Conservation (phyloP, 1,284 basidiomycete species). For the Clitocybe nebularis region DNA sequence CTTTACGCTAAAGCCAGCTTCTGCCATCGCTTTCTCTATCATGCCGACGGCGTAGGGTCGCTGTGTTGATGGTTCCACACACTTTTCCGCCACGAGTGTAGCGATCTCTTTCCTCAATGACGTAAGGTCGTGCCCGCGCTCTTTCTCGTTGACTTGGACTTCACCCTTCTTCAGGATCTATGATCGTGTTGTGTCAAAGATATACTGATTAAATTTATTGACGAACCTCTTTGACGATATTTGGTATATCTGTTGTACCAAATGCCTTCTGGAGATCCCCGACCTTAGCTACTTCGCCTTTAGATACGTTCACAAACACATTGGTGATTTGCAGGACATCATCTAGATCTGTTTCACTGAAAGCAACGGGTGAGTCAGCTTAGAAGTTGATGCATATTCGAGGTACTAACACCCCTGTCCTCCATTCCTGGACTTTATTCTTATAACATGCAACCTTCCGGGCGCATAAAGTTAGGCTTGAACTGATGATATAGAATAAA, state of each 20-base stretch:
- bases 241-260: conserved; percentile 67
- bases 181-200: neutral
- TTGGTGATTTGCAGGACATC: conserved; percentile 97
- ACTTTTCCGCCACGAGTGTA: conserved; percentile 91
- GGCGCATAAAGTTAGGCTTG: neutral
- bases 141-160: conserved; percentile 96
- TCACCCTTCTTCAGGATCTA: conserved; percentile 96
- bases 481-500: neutral
- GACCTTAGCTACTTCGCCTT: conserved; percentile 88
- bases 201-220: too few species aligned
- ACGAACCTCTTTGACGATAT: conserved; percentile 80
- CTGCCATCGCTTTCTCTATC: conserved; percentile 97
- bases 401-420: conserved; percentile 77
- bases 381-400: neutral
- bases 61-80: conserved; percentile 88
- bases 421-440: conserved; percentile 98
- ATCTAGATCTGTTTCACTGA: conserved; percentile 87
- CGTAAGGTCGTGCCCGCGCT: conserved; percentile 85
- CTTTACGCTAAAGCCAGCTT: conserved; percentile 90
- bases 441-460: conserved; percentile 96
- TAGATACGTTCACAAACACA: conserved; percentile 95
- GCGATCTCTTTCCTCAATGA: conserved; percentile 90
- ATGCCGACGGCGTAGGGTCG: conserved; percentile 92
- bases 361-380: conserved; percentile 12
- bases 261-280: conserved; percentile 93